Conservation (phyloP, 1,284 basidiomycete genomes). For the Leccinum cinnamomeum region DNA sequence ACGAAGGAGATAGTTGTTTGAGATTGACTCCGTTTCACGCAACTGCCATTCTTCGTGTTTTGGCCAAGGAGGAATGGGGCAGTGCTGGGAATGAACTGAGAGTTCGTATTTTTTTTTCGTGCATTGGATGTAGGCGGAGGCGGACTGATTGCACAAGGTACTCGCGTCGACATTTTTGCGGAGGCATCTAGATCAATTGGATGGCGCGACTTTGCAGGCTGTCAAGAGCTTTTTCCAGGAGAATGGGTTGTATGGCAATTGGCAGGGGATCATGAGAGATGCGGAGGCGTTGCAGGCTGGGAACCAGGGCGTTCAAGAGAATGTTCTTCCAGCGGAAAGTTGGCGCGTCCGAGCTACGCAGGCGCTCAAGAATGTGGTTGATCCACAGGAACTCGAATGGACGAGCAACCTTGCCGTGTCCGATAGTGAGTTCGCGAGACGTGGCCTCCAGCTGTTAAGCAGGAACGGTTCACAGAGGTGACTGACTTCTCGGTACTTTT, state of each 20-base stretch:
- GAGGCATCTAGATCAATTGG: constrained; percentile 25
- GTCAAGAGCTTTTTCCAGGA: constrained; percentile 19
- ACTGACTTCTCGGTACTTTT: not conserved
- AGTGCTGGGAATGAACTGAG: constrained; percentile 33
- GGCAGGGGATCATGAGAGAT: constrained; percentile 18
- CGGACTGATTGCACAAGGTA: constrained; percentile 21
- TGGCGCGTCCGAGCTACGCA: constrained; percentile 28
- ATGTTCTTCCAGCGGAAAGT: not conserved
- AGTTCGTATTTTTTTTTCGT: constrained; percentile 25
- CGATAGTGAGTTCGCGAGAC: constrained; percentile 37
- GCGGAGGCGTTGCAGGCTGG: constrained; percentile 7
- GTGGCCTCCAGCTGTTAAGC: constrained; percentile 41
- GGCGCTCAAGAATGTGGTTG: constrained; percentile 39
- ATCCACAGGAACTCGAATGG: constrained; percentile 46
- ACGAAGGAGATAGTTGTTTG: constrained; percentile 29
- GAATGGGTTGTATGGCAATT: constrained; percentile 17
- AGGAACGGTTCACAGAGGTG: constrained; percentile 45
- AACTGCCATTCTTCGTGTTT: constrained; percentile 34
- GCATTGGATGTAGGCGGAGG: constrained; percentile 1
- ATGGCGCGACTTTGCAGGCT: constrained; percentile 11
- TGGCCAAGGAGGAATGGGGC: constrained; percentile 40
- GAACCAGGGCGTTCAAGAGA: not conserved
- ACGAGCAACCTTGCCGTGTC: constrained; percentile 42
- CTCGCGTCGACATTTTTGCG: constrained; percentile 26
- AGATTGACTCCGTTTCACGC: constrained; percentile 30